Percentiles rank a stretch among this genome's conserved stretches.
phyloP scores from a whole-genome alignment of 495 filamentous ascomycete species.

The Apiosordaria backusii region DNA sequence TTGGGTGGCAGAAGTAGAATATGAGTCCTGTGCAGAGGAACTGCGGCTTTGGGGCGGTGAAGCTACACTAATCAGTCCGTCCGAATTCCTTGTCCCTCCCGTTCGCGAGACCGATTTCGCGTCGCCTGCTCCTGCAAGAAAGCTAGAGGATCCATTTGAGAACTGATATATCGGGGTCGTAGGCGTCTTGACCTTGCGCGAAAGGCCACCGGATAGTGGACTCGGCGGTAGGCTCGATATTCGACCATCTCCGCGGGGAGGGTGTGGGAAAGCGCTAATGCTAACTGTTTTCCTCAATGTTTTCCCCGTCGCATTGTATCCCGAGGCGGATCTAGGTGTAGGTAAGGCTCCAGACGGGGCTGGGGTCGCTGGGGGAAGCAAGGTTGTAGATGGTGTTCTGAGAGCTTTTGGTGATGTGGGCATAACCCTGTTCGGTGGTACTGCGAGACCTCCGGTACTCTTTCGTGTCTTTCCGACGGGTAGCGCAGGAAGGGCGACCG shows the following conservation, averaged over 20 bases:
- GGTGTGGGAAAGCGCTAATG: slow-evolving; percentile 90
- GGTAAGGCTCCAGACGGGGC: slow-evolving; percentile 49
- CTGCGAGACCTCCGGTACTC: slow-evolving; percentile 49
- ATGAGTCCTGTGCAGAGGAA: slow-evolving; percentile 85
- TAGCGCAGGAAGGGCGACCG: slow-evolving; percentile 63
- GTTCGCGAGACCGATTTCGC: slow-evolving; percentile 63
- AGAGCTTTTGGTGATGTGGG: slow-evolving; percentile 52
- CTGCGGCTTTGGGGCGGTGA: slow-evolving; percentile 85
- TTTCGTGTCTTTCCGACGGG: slow-evolving; percentile 69
- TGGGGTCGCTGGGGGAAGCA: slow-evolving; percentile 44
- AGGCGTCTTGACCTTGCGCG: slow-evolving; percentile 40
- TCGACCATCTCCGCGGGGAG: slow-evolving; percentile 61
- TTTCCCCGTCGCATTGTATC: slow-evolving; percentile 53
- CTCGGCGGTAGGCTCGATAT: slow-evolving; percentile 55
- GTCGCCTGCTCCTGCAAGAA: slow-evolving; percentile 76
- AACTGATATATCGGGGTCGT: slow-evolving; percentile 37
- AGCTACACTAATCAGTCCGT: slow-evolving; percentile 64
- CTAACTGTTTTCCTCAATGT: slow-evolving; percentile 81
- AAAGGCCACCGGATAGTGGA: slow-evolving; percentile 49
- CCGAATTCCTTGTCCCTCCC: slow-evolving; percentile 58
- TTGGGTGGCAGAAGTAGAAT: slow-evolving; percentile 83
- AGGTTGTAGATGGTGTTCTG: slow-evolving; percentile 57
- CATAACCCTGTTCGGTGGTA: slow-evolving; percentile 45
- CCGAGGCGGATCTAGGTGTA: slow-evolving; percentile 48
- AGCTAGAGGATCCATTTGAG: slow-evolving; percentile 60